Evolutionary conservation across 176 grass and related monocot genomes (phyloP), one percentile per base, ranked within the genome.

Genomic region (Olyra latifolia): DNA sequence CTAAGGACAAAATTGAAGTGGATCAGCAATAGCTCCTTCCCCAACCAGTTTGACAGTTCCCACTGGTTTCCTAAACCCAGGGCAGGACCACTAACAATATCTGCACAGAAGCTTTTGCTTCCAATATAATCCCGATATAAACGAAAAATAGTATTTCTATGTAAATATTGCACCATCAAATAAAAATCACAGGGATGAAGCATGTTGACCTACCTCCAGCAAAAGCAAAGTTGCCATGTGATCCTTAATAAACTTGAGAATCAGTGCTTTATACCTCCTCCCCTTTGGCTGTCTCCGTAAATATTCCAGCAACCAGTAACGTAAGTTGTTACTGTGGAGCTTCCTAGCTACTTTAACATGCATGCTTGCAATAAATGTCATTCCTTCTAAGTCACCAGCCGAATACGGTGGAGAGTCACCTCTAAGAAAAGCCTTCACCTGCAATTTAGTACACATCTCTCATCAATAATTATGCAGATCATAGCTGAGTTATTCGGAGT

Each of bases 371-470:
- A 92, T 73, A 80, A 87, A 93, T 61, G 89, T 74, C 82, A 94
- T 91, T 69, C 83, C 87, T 89, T 98, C 90, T 68, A 98, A 78
- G 49, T 94, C 92, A 54, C 83, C 86, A 71, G 92, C 87, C 71
- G 88, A 88, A 87, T 94, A 98, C 24, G 95, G 92, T 75, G 74
- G 86, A 83, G 85, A 12, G 41, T 93, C 87, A 62, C 95, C 88
- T 80, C 90, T 93, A 78, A 98, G 87, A 95, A 93, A 95, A 74
- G 92, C 88, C 82, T 98, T 98, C 30, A 98, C 66, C 95, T 98
- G 84, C 70, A 83, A 56, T 73, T 58, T 25, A 75, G 80, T 43
- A 66, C 4, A 72, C 17, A 49, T 78, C 10, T 63, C 10, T 8
- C 30, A 41, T 69, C 38, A 77, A 39, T 55, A 69, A 71, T 54